Conservation (phyloP, 345 rosid genomes). For the Salix brachista region DNA sequence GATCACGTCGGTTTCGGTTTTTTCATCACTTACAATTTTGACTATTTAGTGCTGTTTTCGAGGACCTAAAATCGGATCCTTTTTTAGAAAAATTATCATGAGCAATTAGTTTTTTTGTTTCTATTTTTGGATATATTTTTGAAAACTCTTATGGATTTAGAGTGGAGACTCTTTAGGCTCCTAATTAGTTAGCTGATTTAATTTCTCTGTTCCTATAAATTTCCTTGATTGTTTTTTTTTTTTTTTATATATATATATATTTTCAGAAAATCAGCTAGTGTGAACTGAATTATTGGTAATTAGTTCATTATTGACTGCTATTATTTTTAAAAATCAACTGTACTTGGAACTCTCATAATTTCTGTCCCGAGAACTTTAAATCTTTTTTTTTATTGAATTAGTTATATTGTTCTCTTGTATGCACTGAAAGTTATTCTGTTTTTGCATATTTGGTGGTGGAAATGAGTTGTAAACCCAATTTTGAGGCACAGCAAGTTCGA, state of each 20-base stretch:
- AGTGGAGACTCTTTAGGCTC: constrained; percentile 28
- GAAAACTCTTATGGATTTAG: constrained; percentile 8
- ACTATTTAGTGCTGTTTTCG: constrained; percentile 19
- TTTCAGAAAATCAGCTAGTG: background rate
- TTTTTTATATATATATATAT: background rate
- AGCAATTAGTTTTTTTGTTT: constrained; percentile 13
- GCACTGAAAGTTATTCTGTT: background rate
- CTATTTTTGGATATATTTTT: constrained; percentile 31
- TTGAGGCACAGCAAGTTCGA: background rate
- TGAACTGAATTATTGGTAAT: constrained; percentile 7
- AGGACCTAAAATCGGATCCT: constrained; percentile 59
- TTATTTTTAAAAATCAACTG: background rate
- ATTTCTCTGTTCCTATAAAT: constrained; percentile 22
- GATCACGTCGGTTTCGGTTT: constrained; percentile 13
- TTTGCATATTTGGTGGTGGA: background rate
- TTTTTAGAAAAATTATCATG: background rate
- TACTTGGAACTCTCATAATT: constrained; percentile 5
- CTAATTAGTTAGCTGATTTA: constrained; percentile 36
- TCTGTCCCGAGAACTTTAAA: background rate
- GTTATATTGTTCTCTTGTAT: background rate
- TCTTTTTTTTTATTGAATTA: background rate
- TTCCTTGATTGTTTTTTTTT: background rate
- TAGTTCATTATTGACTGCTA: background rate
- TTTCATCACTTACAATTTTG: constrained; percentile 8
- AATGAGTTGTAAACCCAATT: background rate